These are phyloP conservation scores for Didymella lethalis DNA, from an alignment of 2,329 filamentous ascomycete species.

Conservation along the genomic window DNA sequence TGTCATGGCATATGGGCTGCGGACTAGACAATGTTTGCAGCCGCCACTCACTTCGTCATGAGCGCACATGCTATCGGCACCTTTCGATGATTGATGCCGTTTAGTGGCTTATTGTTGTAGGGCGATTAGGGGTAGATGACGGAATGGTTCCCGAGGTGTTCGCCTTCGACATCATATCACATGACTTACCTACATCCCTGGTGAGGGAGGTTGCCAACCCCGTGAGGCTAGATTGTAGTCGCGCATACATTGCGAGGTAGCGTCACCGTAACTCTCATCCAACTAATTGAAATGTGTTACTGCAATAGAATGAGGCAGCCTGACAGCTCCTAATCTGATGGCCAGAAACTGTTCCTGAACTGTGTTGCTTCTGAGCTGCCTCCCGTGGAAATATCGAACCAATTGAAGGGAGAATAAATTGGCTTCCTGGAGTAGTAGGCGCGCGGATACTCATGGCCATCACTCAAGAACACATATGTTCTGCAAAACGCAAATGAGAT, in stretches of 20 bases:
- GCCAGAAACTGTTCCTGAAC: background rate
- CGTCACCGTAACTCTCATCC: too few species aligned
- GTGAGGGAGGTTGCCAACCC: background rate
- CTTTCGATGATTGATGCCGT: conserved; percentile 2
- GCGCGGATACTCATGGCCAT: too few species aligned
- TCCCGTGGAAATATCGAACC: background rate
- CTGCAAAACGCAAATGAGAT: too few species aligned
- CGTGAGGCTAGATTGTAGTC: too few species aligned
- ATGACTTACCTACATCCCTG: background rate
- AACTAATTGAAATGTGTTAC: too few species aligned
- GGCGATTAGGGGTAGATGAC: background rate
- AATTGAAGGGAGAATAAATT: too few species aligned
- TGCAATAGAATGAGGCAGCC: too few species aligned
- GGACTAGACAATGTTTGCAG: background rate
- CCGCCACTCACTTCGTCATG: background rate
- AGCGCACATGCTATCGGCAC: background rate
- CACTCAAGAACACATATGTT: too few species aligned
- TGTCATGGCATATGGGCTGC: background rate
- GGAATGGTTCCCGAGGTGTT: conserved; percentile 1
- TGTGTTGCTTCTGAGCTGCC: background rate
- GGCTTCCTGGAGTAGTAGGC: too few species aligned
- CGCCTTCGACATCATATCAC: background rate
- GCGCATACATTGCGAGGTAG: too few species aligned
- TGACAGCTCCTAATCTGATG: too few species aligned
- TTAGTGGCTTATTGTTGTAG: conserved; percentile 6